Evolutionary conservation across 805 yeast species (phyloP), one percentile per base, ranked within the genome.

Genomic region (Pichia exigua): DNA sequence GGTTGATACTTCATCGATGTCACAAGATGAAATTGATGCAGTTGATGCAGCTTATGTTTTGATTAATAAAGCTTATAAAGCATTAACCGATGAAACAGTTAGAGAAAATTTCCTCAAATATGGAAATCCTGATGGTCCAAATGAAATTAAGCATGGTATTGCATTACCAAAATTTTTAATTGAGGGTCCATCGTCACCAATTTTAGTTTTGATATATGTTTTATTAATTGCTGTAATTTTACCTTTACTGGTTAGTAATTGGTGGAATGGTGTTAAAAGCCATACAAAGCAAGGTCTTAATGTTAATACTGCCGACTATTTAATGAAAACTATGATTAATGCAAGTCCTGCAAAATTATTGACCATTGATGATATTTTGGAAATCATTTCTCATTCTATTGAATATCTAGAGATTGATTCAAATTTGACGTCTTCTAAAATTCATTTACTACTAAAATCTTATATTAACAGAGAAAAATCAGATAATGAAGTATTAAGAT

Each of bases 81-180:
- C 99, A 0, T 77, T 94, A 57, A 95, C 99, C 15, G 98, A 94
- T 68, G 97, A 88, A 59, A 77, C 74, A 12, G 82, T 87, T 3
- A 85, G 81, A 61, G 87, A 87, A 59, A 94, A 94, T 65, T 90
- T 79, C 66, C 72, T 84, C 61, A 83, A 80, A 60, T 94, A 85
- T 63, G 99, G 99, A 47, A 96, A 95, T 65, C 99, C 99, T 5
- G 99, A 94, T 71, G 99, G 99, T 43, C 96, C 95, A 42, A 96
- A 88, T 68, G 87, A 87, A 27, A 76, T 85, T 20, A 73, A 85
- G 21, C 97, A 89, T 65, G 99, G 99, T 55, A 90, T 94, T 67
- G 99, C 98, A 0, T 71, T 94, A 58, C 99, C 99, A 32, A 83
- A 85, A 65, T 89, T 87, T 69, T 75, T 94, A 55, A 87, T 95